Evolutionary conservation across 306 rosid species (phyloP), one percentile per base, ranked within the genome.

Genomic region (Cucumis melo): DNA sequence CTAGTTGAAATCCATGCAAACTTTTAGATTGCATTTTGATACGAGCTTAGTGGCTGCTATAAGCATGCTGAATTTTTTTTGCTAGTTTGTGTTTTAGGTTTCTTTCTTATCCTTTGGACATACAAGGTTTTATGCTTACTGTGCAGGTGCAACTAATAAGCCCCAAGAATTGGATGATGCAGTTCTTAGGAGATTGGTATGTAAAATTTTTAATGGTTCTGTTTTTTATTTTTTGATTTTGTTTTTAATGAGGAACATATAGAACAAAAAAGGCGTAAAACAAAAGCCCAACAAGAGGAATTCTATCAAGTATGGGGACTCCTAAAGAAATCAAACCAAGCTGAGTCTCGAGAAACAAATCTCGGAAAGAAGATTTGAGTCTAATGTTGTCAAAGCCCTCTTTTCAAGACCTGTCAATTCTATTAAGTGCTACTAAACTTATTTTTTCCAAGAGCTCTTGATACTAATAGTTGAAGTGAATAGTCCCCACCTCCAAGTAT

Each of bases 91-190:
- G 36, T 77, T 61, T 76, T 12, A 63, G 54, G 54, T 79, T 70
- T 60, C 44, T 67, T 21, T 62, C 71, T 19, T 16, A 36, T 10
- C 34, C 62, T 51, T 76, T 5, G 54, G 42, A 66, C 59, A 66
- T 44, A 59, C 46, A 67, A 67, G 67, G 60, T 56, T 81, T 75
- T 76, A 75, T 61, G 60, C 82, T 74, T 79, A 46, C 15, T 38
- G 74, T 82, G 61, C 80, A 94, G 98, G 98, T 83, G 98, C 98
- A 29, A 94, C 98, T 34, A 94, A 94, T 84, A 94, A 91, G 93
- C 98, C 98, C 2, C 97, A 91, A 82, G 98, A 94, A 81, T 82
- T 94, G 83, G 98, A 94, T 85, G 98, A 94, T 44, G 98, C 98
- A 10, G 98, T 94, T 80, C 93, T 94, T 59, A 85, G 98, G 88